These are phyloP conservation scores for Melampsora americana DNA, from an alignment of 1,284 basidiomycete genomes.

Conservation along the genomic window DNA sequence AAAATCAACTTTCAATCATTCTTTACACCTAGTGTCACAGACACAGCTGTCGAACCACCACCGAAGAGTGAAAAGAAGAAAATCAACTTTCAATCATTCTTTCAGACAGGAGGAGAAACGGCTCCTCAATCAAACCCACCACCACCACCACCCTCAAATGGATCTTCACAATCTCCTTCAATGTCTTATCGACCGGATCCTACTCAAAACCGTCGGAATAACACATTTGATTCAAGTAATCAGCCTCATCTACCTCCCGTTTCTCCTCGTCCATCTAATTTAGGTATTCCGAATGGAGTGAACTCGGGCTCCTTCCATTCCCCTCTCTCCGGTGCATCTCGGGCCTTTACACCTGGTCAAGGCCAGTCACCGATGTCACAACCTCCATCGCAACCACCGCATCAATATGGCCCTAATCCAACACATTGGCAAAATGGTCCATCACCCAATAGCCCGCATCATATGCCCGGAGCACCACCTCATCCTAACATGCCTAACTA, in stretches of 20 bases:
- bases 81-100: constrained; percentile 38
- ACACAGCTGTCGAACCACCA: too few species aligned
- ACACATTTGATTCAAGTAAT: constrained; percentile 16
- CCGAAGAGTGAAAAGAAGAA: too few species aligned
- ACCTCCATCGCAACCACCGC: constrained; percentile 15
- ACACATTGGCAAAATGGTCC: constrained; percentile 36
- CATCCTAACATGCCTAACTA: constrained; percentile 42
- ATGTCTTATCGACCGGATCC: constrained; percentile 36
- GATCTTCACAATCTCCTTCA: constrained; percentile 40
- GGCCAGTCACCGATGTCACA: constrained; percentile 28
- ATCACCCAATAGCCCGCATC: constrained; percentile 34
- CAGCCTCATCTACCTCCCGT: constrained; percentile 9
- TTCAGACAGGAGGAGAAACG: constrained; percentile 38
- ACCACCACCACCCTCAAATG: constrained; percentile 36
- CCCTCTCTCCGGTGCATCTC: constrained; percentile 41
- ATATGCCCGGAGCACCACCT: constrained; percentile 22
- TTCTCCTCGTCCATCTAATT: constrained; percentile 34
- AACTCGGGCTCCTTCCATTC: constrained; percentile 29
- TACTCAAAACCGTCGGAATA: constrained; percentile 27
- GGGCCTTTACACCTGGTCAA: constrained; percentile 40
- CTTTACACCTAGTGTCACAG: too few species aligned
- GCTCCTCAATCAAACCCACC: constrained; percentile 16
- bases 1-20: too few species aligned
- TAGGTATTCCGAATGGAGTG: constrained; percentile 20
- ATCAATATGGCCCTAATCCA: constrained; percentile 14